Conservation (phyloP, 2,329 filamentous ascomycete species). For the Aureobasidium mangrovei region DNA sequence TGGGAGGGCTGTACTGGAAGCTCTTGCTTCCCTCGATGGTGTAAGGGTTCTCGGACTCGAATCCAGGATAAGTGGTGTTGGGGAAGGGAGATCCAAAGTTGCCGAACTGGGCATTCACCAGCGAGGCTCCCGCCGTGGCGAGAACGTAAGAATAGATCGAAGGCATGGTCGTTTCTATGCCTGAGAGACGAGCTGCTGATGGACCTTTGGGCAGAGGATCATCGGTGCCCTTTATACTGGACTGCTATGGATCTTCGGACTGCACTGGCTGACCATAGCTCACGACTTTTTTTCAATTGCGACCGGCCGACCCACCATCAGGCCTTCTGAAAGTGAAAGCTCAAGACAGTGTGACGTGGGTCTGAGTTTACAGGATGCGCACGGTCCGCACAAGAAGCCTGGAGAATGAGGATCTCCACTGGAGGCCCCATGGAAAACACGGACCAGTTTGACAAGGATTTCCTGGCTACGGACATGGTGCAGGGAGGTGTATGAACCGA, state of each 20-base stretch:
- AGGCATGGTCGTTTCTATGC: slow-evolving; percentile 7
- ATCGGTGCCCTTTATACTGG: not conserved
- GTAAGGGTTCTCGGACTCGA: slow-evolving; percentile 20
- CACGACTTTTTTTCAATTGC: not conserved
- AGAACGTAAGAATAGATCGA: slow-evolving; percentile 9
- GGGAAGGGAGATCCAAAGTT: slow-evolving; percentile 18
- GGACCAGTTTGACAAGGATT: slow-evolving; percentile 3
- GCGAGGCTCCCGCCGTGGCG: slow-evolving; percentile 11
- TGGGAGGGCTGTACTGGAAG: slow-evolving; percentile 21
- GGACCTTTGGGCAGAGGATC: not conserved
- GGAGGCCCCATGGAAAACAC: slow-evolving; percentile 11
- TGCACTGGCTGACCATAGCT: not conserved
- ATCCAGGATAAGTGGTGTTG: slow-evolving; percentile 23
- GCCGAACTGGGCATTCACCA: slow-evolving; percentile 17
- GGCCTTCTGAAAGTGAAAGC: not conserved
- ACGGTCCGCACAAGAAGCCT: not conserved
- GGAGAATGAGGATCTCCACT: slow-evolving; percentile 11
- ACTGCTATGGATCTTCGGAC: not conserved
- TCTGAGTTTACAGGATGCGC: not conserved
- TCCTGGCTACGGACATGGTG: not conserved
- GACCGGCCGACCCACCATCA: not conserved
- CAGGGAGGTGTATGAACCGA: not conserved
- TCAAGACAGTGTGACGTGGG: slow-evolving; percentile 11
- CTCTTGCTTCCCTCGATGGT: slow-evolving; percentile 20
- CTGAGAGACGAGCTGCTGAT: slow-evolving; percentile 1